A percentile compares a stretch with the other conserved stretches of the same genome.
phyloP scores from a whole-genome alignment of 2,329 filamentous ascomycete species.

The Endoconidiophora laricicola region DNA sequence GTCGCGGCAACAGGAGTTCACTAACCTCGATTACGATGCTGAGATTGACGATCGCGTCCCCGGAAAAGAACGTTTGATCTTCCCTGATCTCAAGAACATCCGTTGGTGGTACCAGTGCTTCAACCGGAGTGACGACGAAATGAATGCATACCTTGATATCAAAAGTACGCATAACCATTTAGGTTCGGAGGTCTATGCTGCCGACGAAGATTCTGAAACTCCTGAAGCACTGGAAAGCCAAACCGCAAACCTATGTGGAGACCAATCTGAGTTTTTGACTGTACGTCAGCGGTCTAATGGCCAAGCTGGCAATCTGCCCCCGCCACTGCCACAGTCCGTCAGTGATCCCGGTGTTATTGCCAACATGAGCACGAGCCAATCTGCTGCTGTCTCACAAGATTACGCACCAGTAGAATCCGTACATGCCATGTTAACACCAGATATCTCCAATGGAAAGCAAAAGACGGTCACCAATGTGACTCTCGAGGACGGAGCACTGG shows the following conservation, averaged over 20 bases:
- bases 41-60: conserved; percentile 62
- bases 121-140: conserved; percentile 72
- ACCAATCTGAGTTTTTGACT: conserved; percentile 21
- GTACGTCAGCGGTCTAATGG: conserved; percentile 13
- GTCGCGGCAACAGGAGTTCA: conserved; percentile 61
- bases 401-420: conserved; percentile 32
- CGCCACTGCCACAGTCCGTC: conserved; percentile 16
- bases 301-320: conserved; percentile 14
- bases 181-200: not conserved
- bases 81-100: conserved; percentile 61
- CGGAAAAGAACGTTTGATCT: conserved; percentile 67
- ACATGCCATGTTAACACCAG: conserved; percentile 32
- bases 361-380: not conserved
- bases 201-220: not conserved
- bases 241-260: too few relatives aligned
- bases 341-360: conserved; percentile 15
- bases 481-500: conserved; percentile 17
- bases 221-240: too few relatives aligned
- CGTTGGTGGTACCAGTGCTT: conserved; percentile 90
- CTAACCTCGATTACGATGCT: conserved; percentile 62
- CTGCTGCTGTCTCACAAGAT: not conserved
- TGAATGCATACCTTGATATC: conserved; percentile 56
- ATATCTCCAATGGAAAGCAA: conserved; percentile 5
- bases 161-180: not conserved
- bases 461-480: conserved; percentile 15